A percentile compares a stretch with the other conserved stretches of the same genome.
Evolutionary conservation across 805 yeast species (phyloP).

Genomic region (Nematodospora valgi): DNA sequence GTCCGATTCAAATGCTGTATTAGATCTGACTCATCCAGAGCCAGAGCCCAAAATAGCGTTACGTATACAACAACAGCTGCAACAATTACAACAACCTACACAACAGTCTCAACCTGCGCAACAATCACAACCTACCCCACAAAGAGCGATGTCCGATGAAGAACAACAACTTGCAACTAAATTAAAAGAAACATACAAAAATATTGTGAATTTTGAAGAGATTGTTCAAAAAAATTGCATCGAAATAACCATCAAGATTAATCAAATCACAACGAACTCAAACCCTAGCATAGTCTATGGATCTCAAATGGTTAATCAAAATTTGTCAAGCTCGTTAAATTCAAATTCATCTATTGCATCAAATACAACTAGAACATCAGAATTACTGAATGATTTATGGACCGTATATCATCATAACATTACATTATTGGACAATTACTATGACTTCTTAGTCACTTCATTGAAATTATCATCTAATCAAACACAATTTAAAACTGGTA

Average conservation of each 20-base stretch:
- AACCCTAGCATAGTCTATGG: slow-evolving; percentile 10
- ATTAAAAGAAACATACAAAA: slow-evolving; percentile 70
- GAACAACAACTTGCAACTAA: slow-evolving; percentile 67
- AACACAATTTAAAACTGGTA: slow-evolving; percentile 63
- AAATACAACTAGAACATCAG: slow-evolving; percentile 36
- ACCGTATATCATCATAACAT: slow-evolving; percentile 65
- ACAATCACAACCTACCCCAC: slow-evolving; percentile 13
- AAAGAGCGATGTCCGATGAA: slow-evolving; percentile 47
- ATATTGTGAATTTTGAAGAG: slow-evolving; percentile 64
- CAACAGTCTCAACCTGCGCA: slow-evolving; percentile 13
- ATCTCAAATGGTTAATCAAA: slow-evolving; percentile 12
- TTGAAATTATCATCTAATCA: slow-evolving; percentile 54
- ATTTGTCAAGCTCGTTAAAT: slow-evolving; percentile 13
- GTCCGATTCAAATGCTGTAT: slow-evolving; percentile 34
- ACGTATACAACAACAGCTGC: slow-evolving; percentile 6
- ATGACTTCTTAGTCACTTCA: slow-evolving; percentile 69
- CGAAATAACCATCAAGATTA: slow-evolving; percentile 51
- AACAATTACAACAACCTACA: slow-evolving; percentile 3
- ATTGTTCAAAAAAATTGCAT: slow-evolving; percentile 68
- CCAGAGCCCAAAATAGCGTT: slow-evolving; percentile 5
- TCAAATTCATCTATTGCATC: slow-evolving; percentile 14
- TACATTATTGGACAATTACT: slow-evolving; percentile 64
- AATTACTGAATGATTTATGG: slow-evolving; percentile 63
- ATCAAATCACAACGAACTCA: slow-evolving; percentile 33
- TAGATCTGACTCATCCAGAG: slow-evolving; percentile 14